Base-by-base conservation (phyloP, 768 basidiomycete genomes). In the Dioszegia crocea region DNA sequence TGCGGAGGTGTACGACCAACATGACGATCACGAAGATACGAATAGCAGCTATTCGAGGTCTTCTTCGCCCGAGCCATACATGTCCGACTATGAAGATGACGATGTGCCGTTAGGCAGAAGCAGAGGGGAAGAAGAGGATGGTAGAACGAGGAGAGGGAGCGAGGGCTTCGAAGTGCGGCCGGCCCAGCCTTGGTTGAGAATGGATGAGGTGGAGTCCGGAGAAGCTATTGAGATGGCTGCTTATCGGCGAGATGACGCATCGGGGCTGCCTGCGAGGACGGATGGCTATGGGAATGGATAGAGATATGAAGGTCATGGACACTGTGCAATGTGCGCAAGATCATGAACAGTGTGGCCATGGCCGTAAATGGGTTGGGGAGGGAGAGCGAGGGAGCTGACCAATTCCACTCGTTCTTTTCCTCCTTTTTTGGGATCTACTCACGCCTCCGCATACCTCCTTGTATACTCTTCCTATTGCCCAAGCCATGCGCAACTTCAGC, bases 21-120 rank as follows among this genome's bases (percentile, higher is more conserved):
- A 33, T 33, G 8, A 43, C 10, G 11, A 12, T 17, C 23, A 48
- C 17, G 53, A 44, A 5, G 62, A 19, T 5, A 59, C 51, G 26
- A 66, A 49, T 69, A 41, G 44, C 23, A 45, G 45, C 47, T 39
- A 47, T 23, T 57, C 54, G 23, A 16, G 60, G 33, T 60, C 64
- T 8, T 65, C 60, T 29, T 73, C 71, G 36, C 76, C 76, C 3
- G 76, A 75, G 44, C 59, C 43, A 16, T 74, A 74, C 54, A 41
- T 77, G 24, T 75, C 74, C 21, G 76, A 77, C 57, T 74, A 73
- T 54, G 76, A 77, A 55, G 64, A 63, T n/a, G 31, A 50, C 17
- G 50, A 52, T 40, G 48, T 41, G 46, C 30, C 57, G 39, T 38
- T 59, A 1, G 23, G 48, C 10, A 21, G 26, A 4, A 24, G 24